phyloP scores from a whole-genome alignment of 495 filamentous ascomycete species.

The Podospora conica region DNA sequence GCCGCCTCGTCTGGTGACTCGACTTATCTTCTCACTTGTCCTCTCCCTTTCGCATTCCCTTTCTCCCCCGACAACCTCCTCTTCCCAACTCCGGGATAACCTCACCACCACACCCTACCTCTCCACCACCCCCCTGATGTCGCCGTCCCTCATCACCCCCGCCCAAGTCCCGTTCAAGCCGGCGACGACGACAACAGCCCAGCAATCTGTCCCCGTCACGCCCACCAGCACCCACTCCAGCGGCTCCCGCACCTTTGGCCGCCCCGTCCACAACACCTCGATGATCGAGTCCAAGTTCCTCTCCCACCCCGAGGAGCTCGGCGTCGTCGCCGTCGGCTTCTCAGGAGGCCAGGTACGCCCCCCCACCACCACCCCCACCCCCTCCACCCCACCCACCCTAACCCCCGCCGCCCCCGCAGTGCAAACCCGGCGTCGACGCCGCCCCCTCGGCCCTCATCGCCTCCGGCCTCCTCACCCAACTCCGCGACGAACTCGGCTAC shows the following conservation, averaged over 20 bases:
- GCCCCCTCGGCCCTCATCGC: constrained; percentile 88
- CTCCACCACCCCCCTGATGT: constrained; percentile 5
- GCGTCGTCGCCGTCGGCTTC: constrained; percentile 92
- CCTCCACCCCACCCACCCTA: constrained; percentile 3
- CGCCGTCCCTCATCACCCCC: constrained; percentile 12
- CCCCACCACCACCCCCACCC: not conserved
- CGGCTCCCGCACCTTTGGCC: constrained; percentile 20
- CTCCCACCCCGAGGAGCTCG: constrained; percentile 66
- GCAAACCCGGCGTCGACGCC: constrained; percentile 87
- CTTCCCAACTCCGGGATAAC: not conserved
- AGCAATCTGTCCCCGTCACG: not conserved
- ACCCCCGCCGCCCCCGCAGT: constrained; percentile 42
- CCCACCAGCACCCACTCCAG: constrained; percentile 12
- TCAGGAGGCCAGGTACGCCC: constrained; percentile 83
- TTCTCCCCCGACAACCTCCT: not conserved
- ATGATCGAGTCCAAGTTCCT: constrained; percentile 80
- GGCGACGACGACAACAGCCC: not conserved
- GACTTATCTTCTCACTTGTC: not conserved
- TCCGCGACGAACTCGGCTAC: constrained; percentile 81
- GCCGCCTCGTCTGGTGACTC: not conserved
- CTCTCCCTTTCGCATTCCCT: not conserved
- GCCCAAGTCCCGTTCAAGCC: constrained; percentile 7
- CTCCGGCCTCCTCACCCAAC: constrained; percentile 76
- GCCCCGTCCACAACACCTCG: constrained; percentile 48
- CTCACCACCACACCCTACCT: not conserved